Evolutionary conservation across 441 rosid genomes (phyloP).

Genomic region (Populus hybrid): DNA sequence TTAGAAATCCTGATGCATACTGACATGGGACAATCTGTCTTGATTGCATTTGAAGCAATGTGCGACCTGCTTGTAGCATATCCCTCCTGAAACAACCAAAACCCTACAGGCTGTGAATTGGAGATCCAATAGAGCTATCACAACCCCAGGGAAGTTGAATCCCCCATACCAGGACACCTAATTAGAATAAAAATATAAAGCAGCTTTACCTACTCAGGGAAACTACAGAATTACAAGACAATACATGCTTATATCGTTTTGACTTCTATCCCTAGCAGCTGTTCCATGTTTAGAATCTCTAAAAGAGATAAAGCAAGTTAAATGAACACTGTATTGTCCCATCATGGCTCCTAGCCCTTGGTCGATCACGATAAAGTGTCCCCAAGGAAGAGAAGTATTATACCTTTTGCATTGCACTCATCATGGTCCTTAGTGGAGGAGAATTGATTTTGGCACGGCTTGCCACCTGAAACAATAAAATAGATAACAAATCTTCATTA

Average conservation of each 20-base stretch:
- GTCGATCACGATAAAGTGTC: background rate
- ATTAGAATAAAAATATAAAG: background rate
- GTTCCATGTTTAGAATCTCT: background rate
- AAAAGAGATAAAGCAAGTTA: background rate
- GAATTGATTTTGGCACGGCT: conserved; percentile 75
- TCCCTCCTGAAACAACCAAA: conserved; percentile 58
- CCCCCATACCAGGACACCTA: background rate
- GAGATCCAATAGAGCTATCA: background rate
- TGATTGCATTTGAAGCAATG: conserved; percentile 63
- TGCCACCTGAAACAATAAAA: conserved; percentile 50
- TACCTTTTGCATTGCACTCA: conserved; percentile 61
- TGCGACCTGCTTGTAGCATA: conserved; percentile 75
- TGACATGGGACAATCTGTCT: conserved; percentile 78
- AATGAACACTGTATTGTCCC: background rate
- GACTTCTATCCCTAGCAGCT: background rate
- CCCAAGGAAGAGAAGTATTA: background rate
- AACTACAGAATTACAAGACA: background rate
- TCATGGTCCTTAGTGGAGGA: conserved; percentile 62
- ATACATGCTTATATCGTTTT: background rate
- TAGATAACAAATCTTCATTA: background rate
- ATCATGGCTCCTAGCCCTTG: background rate
- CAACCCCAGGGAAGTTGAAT: background rate
- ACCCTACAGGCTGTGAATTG: background rate
- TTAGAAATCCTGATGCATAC: conserved; percentile 57
- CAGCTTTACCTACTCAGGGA: background rate